Evolutionary conservation across 129 eudicot species (phyloP).

Genomic region (Flaveria trinervia): DNA sequence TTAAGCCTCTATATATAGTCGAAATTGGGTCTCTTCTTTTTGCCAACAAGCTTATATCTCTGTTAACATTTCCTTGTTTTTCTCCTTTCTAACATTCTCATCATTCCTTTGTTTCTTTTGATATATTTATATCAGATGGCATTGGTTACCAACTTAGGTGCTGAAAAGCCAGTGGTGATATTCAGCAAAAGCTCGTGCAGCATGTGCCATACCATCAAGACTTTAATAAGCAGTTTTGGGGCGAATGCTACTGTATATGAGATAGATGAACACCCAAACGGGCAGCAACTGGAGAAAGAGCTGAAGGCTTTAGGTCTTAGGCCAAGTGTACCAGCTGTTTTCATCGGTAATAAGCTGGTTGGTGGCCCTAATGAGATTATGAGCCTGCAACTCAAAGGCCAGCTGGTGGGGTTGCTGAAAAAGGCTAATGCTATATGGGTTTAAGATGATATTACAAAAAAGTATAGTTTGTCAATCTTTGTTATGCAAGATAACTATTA

Average conservation of each 20-base stretch:
- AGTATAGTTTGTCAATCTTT: no score
- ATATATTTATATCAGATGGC: slow-evolving; percentile 32
- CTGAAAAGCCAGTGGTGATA: slow-evolving; percentile 55
- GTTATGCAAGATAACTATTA: no score
- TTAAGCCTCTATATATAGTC: slow-evolving; percentile 28
- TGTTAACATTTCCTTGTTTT: no score
- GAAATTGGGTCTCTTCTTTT: neutral
- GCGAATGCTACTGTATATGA: slow-evolving; percentile 57
- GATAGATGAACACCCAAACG: slow-evolving; percentile 58
- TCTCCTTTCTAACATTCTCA: no score
- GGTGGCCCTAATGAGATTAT: slow-evolving; percentile 50
- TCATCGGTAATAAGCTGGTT: slow-evolving; percentile 43
- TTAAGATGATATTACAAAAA: neutral
- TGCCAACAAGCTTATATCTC: no score
- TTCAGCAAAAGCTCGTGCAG: slow-evolving; percentile 59
- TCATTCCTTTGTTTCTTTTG: no score
- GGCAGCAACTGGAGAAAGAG: slow-evolving; percentile 53
- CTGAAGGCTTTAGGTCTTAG: slow-evolving; percentile 41
- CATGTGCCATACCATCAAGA: slow-evolving; percentile 50
- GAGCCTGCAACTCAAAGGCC: slow-evolving; percentile 48
- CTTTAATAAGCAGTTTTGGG: slow-evolving; percentile 57
- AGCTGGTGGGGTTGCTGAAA: slow-evolving; percentile 50
- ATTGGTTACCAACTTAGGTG: slow-evolving; percentile 33
- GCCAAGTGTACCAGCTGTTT: slow-evolving; percentile 53
- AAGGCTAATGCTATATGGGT: slow-evolving; percentile 50